These are phyloP conservation scores for Mycena olivaceomarginata DNA, from an alignment of 768 basidiomycete species.

Conservation along the genomic window DNA sequence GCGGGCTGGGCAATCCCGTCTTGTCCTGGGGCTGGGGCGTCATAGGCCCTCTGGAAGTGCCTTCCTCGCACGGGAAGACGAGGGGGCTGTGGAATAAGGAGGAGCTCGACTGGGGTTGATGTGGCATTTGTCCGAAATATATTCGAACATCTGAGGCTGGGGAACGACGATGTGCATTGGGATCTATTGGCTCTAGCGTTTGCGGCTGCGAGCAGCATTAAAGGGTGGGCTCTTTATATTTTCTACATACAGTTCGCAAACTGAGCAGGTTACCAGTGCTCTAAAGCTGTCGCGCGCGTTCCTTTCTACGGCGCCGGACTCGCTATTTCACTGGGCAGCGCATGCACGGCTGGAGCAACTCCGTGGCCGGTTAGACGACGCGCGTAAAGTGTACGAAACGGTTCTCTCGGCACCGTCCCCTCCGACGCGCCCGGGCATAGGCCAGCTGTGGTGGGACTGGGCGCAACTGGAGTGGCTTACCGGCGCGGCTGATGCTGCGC, in stretches of 20 bases:
- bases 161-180: conserved; percentile 75
- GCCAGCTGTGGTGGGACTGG: conserved; percentile 88
- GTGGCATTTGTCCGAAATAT: conserved; percentile 71
- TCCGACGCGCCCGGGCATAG: conserved; percentile 57
- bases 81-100: conserved; percentile 61
- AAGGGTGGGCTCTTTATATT: conserved; percentile 64
- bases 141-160: conserved; percentile 74
- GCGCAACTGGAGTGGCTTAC: conserved; percentile 89
- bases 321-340: conserved; percentile 81
- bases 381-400: conserved; percentile 86
- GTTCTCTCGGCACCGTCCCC: conserved; percentile 69
- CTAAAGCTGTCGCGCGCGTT: conserved; percentile 80
- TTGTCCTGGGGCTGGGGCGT: conserved; percentile 78
- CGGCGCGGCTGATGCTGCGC: conserved; percentile 68
- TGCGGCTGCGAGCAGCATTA: conserved; percentile 75
- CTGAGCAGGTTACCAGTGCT: conserved; percentile 66
- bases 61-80: conserved; percentile 53
- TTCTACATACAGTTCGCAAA: not conserved
- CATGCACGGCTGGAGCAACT: conserved; percentile 85
- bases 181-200: conserved; percentile 80
- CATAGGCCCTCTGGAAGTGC: conserved; percentile 72
- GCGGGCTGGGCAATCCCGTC: conserved; percentile 77
- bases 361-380: conserved; percentile 79
- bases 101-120: conserved; percentile 74
- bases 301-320: conserved; percentile 74